Base-by-base conservation (phyloP, 805 yeast species). In the Nakazawaea siamensis region DNA sequence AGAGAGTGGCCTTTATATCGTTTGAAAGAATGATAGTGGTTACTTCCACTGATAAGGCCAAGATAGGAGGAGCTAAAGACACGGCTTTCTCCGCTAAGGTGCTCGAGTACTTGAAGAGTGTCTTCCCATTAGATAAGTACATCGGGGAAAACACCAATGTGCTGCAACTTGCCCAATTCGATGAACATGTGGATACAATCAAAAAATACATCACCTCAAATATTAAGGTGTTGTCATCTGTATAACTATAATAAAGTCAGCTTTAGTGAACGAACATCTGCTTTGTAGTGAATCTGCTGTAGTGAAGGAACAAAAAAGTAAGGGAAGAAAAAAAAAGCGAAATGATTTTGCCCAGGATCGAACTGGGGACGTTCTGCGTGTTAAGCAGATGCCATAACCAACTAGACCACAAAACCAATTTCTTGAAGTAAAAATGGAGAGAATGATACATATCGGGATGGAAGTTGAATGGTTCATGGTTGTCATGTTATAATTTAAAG, bases 321-420 rank as follows among this genome's bases (percentile, higher is more conserved):
- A n/a, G n/a, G 27, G 27, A 13, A 50, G 60, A 64, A 66, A 25
- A 27, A 27, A 27, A 29, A 21, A 21, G 20, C 5, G 55, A 56
- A 56, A 48, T 87, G 96, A 86, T 81, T 85, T 79, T 82, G 87
- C 96, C 97, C 97, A 87, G 97, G 97, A 86, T 90, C 96, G 97
- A 90, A 90, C 97, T 87, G 96, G 97, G 96, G 97, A 90, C 97
- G 87, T 84, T 84, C 92, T 86, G 95, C 96, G 96, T 88, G 97
- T 88, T 86, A 88, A 85, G 96, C 96, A 87, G 92, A 84, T 83
- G 96, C 95, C 96, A 88, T 88, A 77, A 87, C 96, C 96, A 66
- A 87, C 95, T 87, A 87, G 95, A 87, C 96, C 96, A 87, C 87
- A 80, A 76, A 79, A 78, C 92, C 92, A 59, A 36, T 50, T 12